These are phyloP conservation scores for Coemansia umbellata DNA, from an alignment of 192 early-diverging fungal species.

Conservation along the genomic window DNA sequence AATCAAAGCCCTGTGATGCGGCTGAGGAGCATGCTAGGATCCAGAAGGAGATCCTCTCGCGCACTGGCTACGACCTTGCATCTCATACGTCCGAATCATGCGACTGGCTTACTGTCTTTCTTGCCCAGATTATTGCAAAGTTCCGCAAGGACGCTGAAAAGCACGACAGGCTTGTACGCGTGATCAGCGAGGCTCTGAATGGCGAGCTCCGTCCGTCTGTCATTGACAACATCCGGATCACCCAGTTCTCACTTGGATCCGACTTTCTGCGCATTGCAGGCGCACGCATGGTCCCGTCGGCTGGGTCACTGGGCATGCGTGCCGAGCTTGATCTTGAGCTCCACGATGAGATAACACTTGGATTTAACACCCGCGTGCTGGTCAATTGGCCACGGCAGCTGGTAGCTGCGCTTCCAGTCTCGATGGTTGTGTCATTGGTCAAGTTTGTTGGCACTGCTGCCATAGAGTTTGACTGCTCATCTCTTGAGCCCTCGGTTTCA, in stretches of 20 bases:
- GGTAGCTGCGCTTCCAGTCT: constrained; percentile 89
- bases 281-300: constrained; percentile 47
- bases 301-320: constrained; percentile 45
- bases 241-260: constrained; percentile 51
- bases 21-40: constrained; percentile 44
- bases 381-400: constrained; percentile 92
- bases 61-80: constrained; percentile 42
- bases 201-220: constrained; percentile 41
- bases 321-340: constrained; percentile 73
- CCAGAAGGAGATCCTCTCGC: constrained; percentile 45
- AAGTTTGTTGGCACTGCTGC: constrained; percentile 87
- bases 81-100: constrained; percentile 44
- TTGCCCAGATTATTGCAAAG: constrained; percentile 51
- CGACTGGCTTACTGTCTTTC: constrained; percentile 56
- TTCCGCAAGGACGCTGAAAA: constrained; percentile 50
- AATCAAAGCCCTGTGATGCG: constrained; percentile 29
- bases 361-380: constrained; percentile 85
- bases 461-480: constrained; percentile 36
- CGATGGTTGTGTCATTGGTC: constrained; percentile 77
- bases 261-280: constrained; percentile 47
- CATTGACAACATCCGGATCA: constrained; percentile 48
- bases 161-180: constrained; percentile 44
- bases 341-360: constrained; percentile 89
- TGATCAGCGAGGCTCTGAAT: constrained; percentile 50
- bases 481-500: constrained; percentile 24